Evolutionary conservation across 2,329 filamentous ascomycete species (phyloP), one percentile per base, ranked within the genome.

Genomic region (Fusarium poae): DNA sequence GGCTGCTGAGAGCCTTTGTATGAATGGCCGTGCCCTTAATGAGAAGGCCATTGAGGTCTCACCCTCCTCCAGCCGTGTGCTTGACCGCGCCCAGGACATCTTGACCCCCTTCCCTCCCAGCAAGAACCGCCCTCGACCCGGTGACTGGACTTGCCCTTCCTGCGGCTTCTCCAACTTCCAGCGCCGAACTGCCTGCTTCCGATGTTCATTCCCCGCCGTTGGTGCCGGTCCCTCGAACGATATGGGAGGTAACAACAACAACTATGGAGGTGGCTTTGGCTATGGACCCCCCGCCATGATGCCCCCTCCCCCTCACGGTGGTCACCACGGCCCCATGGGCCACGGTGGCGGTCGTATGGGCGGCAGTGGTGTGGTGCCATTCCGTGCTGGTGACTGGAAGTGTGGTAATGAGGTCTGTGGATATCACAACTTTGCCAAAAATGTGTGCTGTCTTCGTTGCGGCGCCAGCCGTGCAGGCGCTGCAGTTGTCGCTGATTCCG

Each of bases 111-210:
- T 99, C 85, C 96, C 96, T 52, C 96, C 96, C 1, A 97, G 94
- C 82, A 99, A 99, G 87, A 99, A 99, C 82, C 91, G 96, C 43
- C 96, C 96, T 66, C 92, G 96, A 60, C 96, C 96, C 39, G 96
- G 96, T 79, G 96, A 99, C 81, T 99, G 96, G 96, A 98, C 95
- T 63, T 99, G 96, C 84, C 96, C 96, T 45, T 97, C 94, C 53
- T 99, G 96, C 77, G 96, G 96, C 65, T 99, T 99, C 84, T 97
- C 94, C 76, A 99, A 99, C 86, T 99, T 99, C 85, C 96, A 99
- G 82, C 93, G 96, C 75, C 93, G 96, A 74, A 98, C 96, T 20
- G 96, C 95, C 53, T 99, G 96, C 82, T 99, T 99, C 91, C 92
- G 96, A 74, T 99, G 96, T 85, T 97, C 94, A 2, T 99, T 97